Evolutionary conservation across 202 grass and related monocot species (phyloP).

Genomic region (Sporobolus alterniflorus): DNA sequence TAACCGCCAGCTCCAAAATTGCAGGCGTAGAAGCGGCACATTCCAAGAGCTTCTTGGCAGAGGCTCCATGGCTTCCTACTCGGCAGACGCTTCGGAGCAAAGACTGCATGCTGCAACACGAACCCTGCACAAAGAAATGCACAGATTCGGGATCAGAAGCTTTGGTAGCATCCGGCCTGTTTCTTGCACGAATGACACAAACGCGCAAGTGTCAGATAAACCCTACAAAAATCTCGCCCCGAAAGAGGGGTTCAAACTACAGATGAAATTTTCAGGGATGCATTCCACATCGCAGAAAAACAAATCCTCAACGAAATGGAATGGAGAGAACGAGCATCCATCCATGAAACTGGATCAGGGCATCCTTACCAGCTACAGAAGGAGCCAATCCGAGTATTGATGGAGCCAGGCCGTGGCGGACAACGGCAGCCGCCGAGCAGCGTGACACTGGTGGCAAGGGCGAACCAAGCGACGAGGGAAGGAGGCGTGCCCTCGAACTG

Average conservation of each 20-base stretch:
- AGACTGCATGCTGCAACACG: constrained; percentile 16
- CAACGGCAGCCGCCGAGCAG: neutral
- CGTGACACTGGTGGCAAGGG: neutral
- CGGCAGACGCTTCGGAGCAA: constrained; percentile 17
- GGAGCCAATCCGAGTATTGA: neutral
- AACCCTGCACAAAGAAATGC: neutral
- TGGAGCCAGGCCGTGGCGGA: neutral
- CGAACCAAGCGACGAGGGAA: neutral
- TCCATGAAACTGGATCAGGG: neutral
- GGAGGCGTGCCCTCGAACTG: neutral
- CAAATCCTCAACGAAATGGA: neutral
- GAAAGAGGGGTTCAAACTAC: neutral
- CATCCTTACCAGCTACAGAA: neutral
- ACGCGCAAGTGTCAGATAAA: too few species aligned
- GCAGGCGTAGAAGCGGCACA: neutral
- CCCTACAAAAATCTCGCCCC: too few species aligned
- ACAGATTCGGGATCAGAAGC: neutral
- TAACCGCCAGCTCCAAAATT: neutral
- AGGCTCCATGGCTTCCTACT: neutral
- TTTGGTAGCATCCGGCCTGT: too few species aligned
- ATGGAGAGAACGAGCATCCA: neutral
- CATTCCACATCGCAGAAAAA: neutral
- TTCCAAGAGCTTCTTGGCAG: constrained; percentile 19
- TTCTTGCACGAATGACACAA: too few species aligned
- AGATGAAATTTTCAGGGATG: neutral